Conservation (phyloP, 306 rosid genomes). For the Begonia peltatifolia region DNA sequence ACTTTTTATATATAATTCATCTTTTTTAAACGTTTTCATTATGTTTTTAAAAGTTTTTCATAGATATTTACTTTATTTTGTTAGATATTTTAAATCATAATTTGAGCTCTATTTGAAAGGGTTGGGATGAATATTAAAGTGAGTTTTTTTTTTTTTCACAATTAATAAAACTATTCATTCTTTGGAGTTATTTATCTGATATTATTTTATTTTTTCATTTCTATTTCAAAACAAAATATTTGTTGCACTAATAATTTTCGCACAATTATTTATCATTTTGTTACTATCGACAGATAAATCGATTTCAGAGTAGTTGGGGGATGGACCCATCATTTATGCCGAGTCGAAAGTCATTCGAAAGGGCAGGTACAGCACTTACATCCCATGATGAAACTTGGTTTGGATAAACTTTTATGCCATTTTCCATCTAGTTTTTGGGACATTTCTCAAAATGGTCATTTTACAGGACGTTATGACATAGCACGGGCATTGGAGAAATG, state of each 20-base stretch:
- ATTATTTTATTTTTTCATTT: too few relatives aligned
- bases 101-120: too few relatives aligned
- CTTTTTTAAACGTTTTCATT: neutral
- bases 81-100: too few relatives aligned
- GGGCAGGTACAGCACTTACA: slow-evolving; percentile 48
- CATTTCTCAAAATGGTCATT: neutral
- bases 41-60: neutral
- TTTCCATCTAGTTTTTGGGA: neutral
- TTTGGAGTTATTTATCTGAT: too few relatives aligned
- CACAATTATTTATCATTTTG: too few relatives aligned
- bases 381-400: neutral
- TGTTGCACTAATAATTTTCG: too few relatives aligned
- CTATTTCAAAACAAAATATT: too few relatives aligned
- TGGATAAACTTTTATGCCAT: neutral
- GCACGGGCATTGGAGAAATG: slow-evolving; percentile 88
- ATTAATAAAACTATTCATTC: too few relatives aligned
- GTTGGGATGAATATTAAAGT: too few relatives aligned
- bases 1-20: neutral
- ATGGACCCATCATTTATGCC: slow-evolving; percentile 90
- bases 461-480: slow-evolving; percentile 66
- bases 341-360: slow-evolving; percentile 88
- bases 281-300: slow-evolving; percentile 36
- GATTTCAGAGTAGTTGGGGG: slow-evolving; percentile 88
- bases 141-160: too few relatives aligned
- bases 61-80: neutral